Conservation (phyloP, 2,329 filamentous ascomycete genomes). For the Xylariaceae sp. region DNA sequence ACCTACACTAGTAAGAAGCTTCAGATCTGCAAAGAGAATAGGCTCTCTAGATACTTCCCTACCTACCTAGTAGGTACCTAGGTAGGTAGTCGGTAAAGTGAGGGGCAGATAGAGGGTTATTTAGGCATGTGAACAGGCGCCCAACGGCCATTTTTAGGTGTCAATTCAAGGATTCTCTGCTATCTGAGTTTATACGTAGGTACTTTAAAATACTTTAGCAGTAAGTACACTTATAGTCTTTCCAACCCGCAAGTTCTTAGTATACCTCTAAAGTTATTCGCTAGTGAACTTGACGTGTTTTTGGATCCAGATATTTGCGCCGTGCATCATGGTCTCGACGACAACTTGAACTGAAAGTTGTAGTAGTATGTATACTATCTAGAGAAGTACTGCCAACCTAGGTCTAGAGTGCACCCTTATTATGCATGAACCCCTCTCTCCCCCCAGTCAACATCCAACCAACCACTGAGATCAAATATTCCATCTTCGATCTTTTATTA, state of each 20-base stretch:
- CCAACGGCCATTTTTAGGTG: no score
- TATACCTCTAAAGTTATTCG: neutral
- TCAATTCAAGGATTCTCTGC: no score
- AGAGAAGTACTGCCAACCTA: slow-evolving; percentile 2
- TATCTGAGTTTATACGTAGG: no score
- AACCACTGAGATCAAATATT: slow-evolving; percentile 21
- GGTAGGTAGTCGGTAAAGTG: neutral
- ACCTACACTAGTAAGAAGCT: neutral
- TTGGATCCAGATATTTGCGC: neutral
- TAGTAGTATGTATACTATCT: neutral
- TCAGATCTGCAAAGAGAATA: slow-evolving; percentile 22
- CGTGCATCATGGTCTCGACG: neutral
- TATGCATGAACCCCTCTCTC: slow-evolving; percentile 29
- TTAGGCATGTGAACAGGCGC: slow-evolving; percentile 8
- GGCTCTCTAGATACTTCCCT: no score
- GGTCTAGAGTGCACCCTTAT: slow-evolving; percentile 19
- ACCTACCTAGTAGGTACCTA: neutral
- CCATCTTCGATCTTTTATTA: slow-evolving; percentile 17
- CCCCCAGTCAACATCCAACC: neutral
- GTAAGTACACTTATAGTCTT: no score
- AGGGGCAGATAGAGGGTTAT: slow-evolving; percentile 2
- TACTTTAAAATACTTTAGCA: no score
- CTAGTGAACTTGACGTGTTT: neutral
- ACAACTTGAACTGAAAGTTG: slow-evolving; percentile 2
- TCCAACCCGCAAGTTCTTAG: no score